These are phyloP conservation scores for Monsonia emarginata DNA, from an alignment of 441 rosid genomes.

Conservation along the genomic window DNA sequence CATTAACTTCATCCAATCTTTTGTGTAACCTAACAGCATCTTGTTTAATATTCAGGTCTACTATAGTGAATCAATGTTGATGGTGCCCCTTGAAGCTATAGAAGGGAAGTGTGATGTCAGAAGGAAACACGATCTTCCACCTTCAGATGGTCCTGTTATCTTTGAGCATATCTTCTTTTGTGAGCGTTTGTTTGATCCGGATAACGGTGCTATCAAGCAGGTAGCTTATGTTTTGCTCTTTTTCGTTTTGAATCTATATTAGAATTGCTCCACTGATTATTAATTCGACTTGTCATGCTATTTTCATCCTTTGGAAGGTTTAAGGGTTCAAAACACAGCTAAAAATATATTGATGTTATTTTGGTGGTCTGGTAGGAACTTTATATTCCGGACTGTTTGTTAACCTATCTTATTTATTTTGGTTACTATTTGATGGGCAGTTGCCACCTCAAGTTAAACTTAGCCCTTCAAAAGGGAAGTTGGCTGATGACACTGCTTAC, in stretches of 20 bases:
- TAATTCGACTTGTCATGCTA: background rate
- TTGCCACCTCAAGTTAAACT: slow-evolving; percentile 48
- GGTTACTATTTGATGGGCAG: slow-evolving; percentile 27
- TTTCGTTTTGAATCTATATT: background rate
- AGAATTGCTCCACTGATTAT: background rate
- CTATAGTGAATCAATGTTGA: slow-evolving; percentile 21
- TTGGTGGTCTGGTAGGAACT: background rate
- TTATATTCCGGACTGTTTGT: background rate
- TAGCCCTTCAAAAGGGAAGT: slow-evolving; percentile 35
- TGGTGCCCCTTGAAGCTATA: slow-evolving; percentile 16
- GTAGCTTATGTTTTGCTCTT: slow-evolving; percentile 9
- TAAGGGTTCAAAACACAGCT: background rate
- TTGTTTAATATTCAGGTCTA: slow-evolving; percentile 20
- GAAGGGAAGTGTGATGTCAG: slow-evolving; percentile 28
- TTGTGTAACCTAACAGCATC: background rate
- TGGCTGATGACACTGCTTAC: slow-evolving; percentile 35
- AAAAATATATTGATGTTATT: background rate
- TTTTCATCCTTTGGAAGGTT: background rate
- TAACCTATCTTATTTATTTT: background rate
- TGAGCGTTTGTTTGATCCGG: slow-evolving; percentile 26
- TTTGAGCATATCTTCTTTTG: slow-evolving; percentile 26
- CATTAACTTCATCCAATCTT: background rate
- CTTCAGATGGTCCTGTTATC: slow-evolving; percentile 14
- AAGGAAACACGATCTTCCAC: slow-evolving; percentile 26
- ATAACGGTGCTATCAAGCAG: slow-evolving; percentile 26